Percentiles rank a stretch among this genome's conserved stretches.
These are phyloP conservation scores for Malania oleifera DNA, from an alignment of 164 flowering plant genomes.

Conservation along the genomic window DNA sequence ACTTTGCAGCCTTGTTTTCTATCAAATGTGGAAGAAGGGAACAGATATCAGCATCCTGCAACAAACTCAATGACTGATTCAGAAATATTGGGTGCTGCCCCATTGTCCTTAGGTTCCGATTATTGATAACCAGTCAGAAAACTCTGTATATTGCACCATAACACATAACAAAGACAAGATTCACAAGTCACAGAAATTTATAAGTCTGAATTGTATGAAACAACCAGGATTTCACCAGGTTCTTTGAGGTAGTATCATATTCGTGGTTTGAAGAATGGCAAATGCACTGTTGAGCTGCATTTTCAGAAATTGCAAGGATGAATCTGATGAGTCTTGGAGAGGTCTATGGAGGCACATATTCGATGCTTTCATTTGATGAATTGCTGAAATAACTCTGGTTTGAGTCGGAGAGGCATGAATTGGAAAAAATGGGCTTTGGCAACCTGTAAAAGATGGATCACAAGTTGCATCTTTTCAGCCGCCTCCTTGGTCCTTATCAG, in stretches of 20 bases:
- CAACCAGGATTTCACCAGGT: constrained; percentile 44
- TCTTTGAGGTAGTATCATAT: constrained; percentile 50
- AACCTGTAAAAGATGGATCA: too few relatives aligned
- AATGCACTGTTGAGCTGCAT: constrained; percentile 42
- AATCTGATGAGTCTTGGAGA: too few relatives aligned
- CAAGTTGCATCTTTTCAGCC: too few relatives aligned
- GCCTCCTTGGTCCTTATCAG: too few relatives aligned
- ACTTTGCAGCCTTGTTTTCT: constrained; percentile 36
- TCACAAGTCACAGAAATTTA: constrained; percentile 37
- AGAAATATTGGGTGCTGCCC: constrained; percentile 33
- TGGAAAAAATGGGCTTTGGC: too few relatives aligned
- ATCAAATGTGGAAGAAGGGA: constrained; percentile 43
- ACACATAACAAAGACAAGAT: constrained; percentile 24
- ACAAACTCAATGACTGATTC: constrained; percentile 31
- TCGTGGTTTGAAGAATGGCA: constrained; percentile 37
- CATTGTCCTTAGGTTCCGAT: constrained; percentile 27
- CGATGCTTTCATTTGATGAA: too few relatives aligned
- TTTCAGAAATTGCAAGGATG: constrained; percentile 48
- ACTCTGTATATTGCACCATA: constrained; percentile 31
- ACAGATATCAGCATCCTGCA: constrained; percentile 30
- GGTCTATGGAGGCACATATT: too few relatives aligned
- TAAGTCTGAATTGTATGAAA: constrained; percentile 46
- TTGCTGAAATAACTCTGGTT: too few relatives aligned
- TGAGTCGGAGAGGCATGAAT: too few relatives aligned
- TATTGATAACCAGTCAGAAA: constrained; percentile 45